Evolutionary conservation across 805 yeast species (phyloP).

Genomic region (Cyberlindnera samutprakarnensis): DNA sequence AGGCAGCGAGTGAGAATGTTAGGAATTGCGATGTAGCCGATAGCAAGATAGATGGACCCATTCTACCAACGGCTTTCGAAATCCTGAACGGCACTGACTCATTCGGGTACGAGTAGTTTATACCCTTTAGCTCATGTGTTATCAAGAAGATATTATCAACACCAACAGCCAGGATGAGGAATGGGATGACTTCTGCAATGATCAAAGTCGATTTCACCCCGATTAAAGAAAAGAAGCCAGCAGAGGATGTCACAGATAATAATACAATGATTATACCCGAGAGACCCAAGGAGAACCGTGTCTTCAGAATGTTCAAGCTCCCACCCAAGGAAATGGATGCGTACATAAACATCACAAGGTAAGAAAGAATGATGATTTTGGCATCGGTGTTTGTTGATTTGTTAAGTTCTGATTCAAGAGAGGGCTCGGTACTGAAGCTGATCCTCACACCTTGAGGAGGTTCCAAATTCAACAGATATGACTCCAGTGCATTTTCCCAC

Average conservation of each 20-base stretch:
- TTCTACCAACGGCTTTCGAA: conserved; percentile 54
- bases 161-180: conserved; percentile 89
- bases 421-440: conserved; percentile 75
- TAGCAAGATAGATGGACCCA: conserved; percentile 82
- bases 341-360: conserved; percentile 79
- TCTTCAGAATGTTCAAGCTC: conserved; percentile 36
- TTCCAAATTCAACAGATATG: conserved; percentile 37
- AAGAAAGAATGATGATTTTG: conserved; percentile 63
- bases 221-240: conserved; percentile 70
- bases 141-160: conserved; percentile 88
- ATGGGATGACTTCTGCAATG: conserved; percentile 95
- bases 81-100: conserved; percentile 51
- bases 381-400: conserved; percentile 76
- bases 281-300: conserved; percentile 71
- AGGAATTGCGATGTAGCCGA: conserved; percentile 73
- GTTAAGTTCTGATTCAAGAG: conserved; percentile 78
- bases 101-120: conserved; percentile 38
- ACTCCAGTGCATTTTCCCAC: conserved; percentile 72
- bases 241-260: conserved; percentile 72
- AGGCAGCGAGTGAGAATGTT: conserved; percentile 71
- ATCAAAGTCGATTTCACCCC: conserved; percentile 84
- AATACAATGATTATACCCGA: conserved; percentile 80
- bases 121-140: conserved; percentile 65
- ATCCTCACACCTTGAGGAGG: conserved; percentile 53
- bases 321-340: conserved; percentile 73